Conservation (phyloP, 2,329 filamentous ascomycete genomes). For the Talaromyces sp. region DNA sequence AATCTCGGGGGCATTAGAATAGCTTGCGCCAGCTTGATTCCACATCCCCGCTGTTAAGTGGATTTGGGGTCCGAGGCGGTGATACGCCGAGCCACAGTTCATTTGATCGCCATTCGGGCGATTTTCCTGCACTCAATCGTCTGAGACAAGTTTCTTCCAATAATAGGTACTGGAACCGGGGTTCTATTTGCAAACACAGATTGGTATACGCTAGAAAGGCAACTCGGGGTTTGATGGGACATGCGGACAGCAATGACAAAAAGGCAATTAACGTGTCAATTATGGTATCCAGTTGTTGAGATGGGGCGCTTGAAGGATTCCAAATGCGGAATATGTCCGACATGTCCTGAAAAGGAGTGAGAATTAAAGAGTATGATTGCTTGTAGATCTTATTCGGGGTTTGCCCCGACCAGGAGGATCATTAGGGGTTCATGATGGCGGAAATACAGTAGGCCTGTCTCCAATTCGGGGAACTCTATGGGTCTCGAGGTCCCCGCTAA, state of each 20-base stretch:
- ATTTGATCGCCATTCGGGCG: background rate
- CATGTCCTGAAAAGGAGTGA: background rate
- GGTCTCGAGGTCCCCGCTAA: background rate
- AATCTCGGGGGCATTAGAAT: slow-evolving; percentile 12
- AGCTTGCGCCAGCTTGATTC: background rate
- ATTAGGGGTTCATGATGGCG: background rate
- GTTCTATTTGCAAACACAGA: background rate
- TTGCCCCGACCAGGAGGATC: slow-evolving; percentile 1
- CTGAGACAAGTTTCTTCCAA: background rate
- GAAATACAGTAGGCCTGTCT: background rate
- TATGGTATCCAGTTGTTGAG: background rate
- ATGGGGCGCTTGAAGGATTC: background rate
- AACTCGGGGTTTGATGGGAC: background rate
- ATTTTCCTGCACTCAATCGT: background rate
- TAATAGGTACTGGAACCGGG: background rate
- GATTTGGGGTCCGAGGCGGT: background rate
- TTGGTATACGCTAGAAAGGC: background rate
- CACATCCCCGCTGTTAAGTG: background rate
- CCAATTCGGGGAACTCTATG: background rate
- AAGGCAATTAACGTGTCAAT: background rate
- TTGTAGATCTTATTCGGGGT: background rate
- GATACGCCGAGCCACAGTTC: slow-evolving; percentile 16
- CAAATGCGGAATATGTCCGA: background rate
- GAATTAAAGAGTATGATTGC: background rate
- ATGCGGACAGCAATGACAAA: background rate